A percentile compares a stretch with the other conserved stretches of the same genome.
phyloP scores from a whole-genome alignment of 1,139 yeast genomes.

The Meyerozyma athensensis region DNA sequence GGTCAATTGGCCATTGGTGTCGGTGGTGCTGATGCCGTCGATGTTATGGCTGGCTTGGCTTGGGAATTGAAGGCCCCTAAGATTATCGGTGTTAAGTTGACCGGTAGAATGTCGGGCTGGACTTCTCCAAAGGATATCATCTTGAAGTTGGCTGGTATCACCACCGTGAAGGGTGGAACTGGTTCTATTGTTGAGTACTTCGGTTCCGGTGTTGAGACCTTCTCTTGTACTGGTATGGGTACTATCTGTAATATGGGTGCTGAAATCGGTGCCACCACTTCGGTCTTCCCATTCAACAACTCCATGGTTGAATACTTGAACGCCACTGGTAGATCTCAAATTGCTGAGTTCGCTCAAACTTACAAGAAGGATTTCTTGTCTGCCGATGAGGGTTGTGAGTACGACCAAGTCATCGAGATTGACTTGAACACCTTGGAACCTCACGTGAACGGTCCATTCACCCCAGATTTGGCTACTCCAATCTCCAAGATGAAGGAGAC shows the following conservation, averaged over 20 bases:
- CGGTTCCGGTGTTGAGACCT: conserved; percentile 94
- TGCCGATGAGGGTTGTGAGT: conserved; percentile 93
- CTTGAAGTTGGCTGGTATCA: conserved; percentile 91
- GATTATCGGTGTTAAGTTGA: conserved; percentile 92
- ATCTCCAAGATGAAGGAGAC: conserved; percentile 87
- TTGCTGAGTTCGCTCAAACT: conserved; percentile 75
- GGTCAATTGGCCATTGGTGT: conserved; percentile 99
- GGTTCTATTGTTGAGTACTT: conserved; percentile 97
- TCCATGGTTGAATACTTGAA: conserved; percentile 86
- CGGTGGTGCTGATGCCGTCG: conserved; percentile 99
- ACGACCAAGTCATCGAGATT: conserved; percentile 93
- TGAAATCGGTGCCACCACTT: conserved; percentile 98
- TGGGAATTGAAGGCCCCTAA: conserved; percentile 99
- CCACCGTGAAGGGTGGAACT: conserved; percentile 99
- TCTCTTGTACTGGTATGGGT: conserved; percentile 99
- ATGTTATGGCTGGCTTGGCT: conserved; percentile 90
- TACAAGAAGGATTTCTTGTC: conserved; percentile 74
- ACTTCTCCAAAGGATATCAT: conserved; percentile 98
- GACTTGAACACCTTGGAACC: conserved; percentile 96
- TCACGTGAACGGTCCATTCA: conserved; percentile 97
- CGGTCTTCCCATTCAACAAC: conserved; percentile 94
- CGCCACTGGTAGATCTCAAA: conserved; percentile 81
- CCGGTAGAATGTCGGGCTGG: conserved; percentile 97
- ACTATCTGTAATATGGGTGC: conserved; percentile 99
- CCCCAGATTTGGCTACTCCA: conserved; percentile 98